Base-by-base conservation (phyloP, 495 filamentous ascomycete species). In the Xylaria longipes region DNA sequence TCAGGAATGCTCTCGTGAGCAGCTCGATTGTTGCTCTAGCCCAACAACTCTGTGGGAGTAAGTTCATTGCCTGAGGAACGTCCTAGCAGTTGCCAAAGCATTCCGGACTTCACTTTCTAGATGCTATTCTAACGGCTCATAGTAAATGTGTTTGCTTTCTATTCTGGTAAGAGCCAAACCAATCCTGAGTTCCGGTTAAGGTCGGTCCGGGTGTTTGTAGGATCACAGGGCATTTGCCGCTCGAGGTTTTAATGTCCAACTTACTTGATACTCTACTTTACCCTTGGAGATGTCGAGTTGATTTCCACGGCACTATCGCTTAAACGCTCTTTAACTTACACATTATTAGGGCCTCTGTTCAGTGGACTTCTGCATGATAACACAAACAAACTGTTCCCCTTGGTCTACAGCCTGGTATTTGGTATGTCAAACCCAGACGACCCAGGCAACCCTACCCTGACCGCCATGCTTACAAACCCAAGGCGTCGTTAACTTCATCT, bases 401-500 rank as follows among this genome's bases (percentile, higher is more conserved):
- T 77, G 74, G 20, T 73, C 20, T 78, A 76, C 35, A 78, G 76
- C 58, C 48, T 78, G 0, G 74, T 69, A 45, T 76, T 71, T 22
- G 76, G 76, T 79, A 76, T 48, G 71, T 48, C 15, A 60, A 20
- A 54, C 14, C 17, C 39, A 61, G 22, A 52, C 11, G 1, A 5
- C 29, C 17, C 31, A 64, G 0, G 5, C 27, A 33, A 41, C 63
- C 15, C 33, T 3, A 33, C 15, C 20, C 9, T 22, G 35, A 12
- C 25, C 11, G 9, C 4, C 54, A 60, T 39, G 45, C 52, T 46
- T 33, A 69, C 39, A 35, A 46, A 35, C 27, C 12, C 25, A 17
- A 79, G 91, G 91, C 7, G 80, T 91, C 15, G 86, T 92, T 54
- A 93, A 93, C 75, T 93, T 89, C 80, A 75, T 92, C 45, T 92